These are phyloP conservation scores for Centaurea solstitialis DNA, from an alignment of 129 eudicot species.

Conservation along the genomic window DNA sequence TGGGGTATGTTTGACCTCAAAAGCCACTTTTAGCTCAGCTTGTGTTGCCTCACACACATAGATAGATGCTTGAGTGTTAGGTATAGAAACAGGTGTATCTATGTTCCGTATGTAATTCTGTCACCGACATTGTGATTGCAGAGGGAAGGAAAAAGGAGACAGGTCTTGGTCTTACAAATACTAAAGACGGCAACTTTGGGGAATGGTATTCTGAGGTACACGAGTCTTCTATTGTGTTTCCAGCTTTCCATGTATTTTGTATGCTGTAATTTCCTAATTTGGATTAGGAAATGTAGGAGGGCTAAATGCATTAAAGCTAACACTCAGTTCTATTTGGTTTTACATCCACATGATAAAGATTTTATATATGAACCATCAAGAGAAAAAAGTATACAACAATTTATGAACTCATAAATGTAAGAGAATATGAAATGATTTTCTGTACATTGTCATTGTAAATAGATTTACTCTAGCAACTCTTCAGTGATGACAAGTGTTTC, in stretches of 20 bases:
- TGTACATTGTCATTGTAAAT: not conserved
- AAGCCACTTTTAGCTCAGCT: not conserved
- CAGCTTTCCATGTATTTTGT: not conserved
- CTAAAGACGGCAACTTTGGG: constrained; percentile 79
- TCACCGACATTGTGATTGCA: not conserved
- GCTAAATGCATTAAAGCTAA: not conserved
- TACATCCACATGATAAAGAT: not conserved
- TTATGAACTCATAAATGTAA: not conserved
- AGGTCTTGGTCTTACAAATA: constrained; percentile 59
- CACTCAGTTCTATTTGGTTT: not conserved
- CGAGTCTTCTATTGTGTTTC: not conserved
- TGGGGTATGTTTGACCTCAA: not conserved
- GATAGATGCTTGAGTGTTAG: not conserved
- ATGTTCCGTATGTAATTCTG: not conserved
- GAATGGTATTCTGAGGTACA: constrained; percentile 89
- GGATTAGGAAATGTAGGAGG: not conserved
- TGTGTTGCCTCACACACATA: not conserved
- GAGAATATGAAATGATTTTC: not conserved
- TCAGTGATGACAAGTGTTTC: not conserved
- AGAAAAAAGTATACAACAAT: not conserved
- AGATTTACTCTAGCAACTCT: not conserved
- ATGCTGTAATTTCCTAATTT: not conserved
- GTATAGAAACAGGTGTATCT: not conserved
- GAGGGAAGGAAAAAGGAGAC: constrained; percentile 40
- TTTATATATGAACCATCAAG: not conserved